phyloP scores from a whole-genome alignment of 331 rosid species.

The Malus hybrid region DNA sequence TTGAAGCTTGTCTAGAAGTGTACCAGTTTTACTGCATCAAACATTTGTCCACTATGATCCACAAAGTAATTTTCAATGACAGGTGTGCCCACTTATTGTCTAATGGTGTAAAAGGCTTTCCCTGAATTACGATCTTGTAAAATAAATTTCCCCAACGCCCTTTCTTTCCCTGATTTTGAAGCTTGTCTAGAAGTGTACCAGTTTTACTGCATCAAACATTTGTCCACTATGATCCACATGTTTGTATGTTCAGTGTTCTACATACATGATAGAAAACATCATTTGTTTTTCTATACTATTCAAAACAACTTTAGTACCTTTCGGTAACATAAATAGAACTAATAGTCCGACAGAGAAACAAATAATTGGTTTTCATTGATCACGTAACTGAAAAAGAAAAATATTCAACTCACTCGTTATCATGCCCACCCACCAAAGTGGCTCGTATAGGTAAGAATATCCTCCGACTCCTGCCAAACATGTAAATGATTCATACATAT shows the following conservation, averaged over 20 bases:
- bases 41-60: too few species aligned
- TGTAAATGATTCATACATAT: conserved; percentile 8
- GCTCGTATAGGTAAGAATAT: conserved; percentile 92
- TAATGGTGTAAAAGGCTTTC: not conserved
- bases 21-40: not conserved
- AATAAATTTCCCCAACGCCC: not conserved
- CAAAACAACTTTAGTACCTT: not conserved
- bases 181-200: not conserved
- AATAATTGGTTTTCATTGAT: not conserved
- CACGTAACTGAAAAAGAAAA: not conserved
- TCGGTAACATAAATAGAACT: not conserved
- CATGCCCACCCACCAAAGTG: conserved; percentile 99
- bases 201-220: not conserved
- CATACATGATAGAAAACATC: not conserved
- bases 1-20: not conserved
- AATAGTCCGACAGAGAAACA: not conserved
- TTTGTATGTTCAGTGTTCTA: not conserved
- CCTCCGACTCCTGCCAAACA: conserved; percentile 77
- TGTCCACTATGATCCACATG: not conserved
- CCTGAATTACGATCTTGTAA: not conserved
- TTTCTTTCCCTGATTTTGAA: not conserved
- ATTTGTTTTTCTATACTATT: not conserved
- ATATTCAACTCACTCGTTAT: conserved; percentile 68
- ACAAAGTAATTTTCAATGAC: not conserved
- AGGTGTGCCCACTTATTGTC: not conserved